Evolutionary conservation across 2,329 filamentous ascomycete genomes (phyloP), one percentile per base, ranked within the genome.

Genomic region (Camptophora hylomeconis): DNA sequence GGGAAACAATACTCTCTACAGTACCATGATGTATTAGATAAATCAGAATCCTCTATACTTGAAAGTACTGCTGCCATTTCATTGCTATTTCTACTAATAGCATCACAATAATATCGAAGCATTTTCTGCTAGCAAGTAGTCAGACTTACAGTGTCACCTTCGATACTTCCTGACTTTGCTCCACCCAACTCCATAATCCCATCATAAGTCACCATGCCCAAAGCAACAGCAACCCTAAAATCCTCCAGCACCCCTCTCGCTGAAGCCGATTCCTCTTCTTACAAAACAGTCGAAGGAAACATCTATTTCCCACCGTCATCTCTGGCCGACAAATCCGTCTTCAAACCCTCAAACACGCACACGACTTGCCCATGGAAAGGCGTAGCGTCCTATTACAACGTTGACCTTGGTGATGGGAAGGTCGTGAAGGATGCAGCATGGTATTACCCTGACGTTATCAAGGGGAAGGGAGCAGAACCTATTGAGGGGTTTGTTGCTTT

Each of bases 311-410:
- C 62, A 22, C 60, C 58, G 1, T 51, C 55, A 5, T 48, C 59
- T 5, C 47, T 69, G n/a, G n/a, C n/a, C 36, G 48, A 54, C 18
- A 52, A 61, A 31, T 53, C 46, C 2, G 38, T 54, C 38, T 59
- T 72, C 36, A 50, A 45, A 21, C 48, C 54, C 11, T 65, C 65
- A 5, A 49, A 57, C 9, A 57, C 60, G 7, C 55, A 52, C 22
- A 70, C 67, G 0, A 49, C 55, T 26, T 73, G 68, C 32, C 58
- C 60, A 0, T 72, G 67, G 66, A 73, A 72, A 45, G 69, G 69
- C 3, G 54, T 61, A 17, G 67, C 69, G 3, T 63, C 55, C 23
- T 73, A 73, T 45, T 72, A 72, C 46, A 64, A 57, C 13, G 48
- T 73, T 31, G 61, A 55, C 7, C 53, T 62, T 7, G n/a, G n/a